Evolutionary conservation across 2,329 filamentous ascomycete genomes (phyloP), one percentile per base, ranked within the genome.

Genomic region (Xylaria sp.): DNA sequence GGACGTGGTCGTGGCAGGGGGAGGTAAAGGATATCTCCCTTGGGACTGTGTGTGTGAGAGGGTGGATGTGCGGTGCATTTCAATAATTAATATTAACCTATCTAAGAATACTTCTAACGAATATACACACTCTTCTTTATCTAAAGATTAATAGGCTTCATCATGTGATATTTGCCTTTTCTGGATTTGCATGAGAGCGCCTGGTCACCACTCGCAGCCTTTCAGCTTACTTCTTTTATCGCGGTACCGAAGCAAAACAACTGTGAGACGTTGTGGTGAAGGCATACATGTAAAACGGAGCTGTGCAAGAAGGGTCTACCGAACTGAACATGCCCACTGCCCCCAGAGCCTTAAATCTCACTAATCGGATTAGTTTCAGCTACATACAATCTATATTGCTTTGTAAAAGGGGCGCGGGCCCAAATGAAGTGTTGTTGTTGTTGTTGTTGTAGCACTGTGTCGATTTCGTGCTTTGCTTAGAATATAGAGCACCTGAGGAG

Each of bases 1-100:
- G 71, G 71, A 3, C 63, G 69, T 20, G 72, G 72, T 23, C 70
- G 72, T 25, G 72, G 73, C 25, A 65, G 73, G 67, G 70, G 72
- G 3, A 69, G 66, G 63, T 66, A 44, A 67, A 44, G 23, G 23
- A 51, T 2, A 23, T 28, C 41, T 37, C 34, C 4, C 34, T 37
- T 37, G 10, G 34, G 34, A 37, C 34, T 37, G 34, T 37, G 7
- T 37, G 34, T 37, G 34, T 37, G 34, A 28, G 28, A 28, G 3
- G 5, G 28, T 6, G 28, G 7, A 6, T 37, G 34, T 37, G 10
- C 10, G 10, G 34, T 37, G 10, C 34, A 37, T 37, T 37, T 10
- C 34, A 37, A 4, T 37, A 10, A 1, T 10, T 37, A 37, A 8
- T 37, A 37, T 37, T 10, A 37, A 10, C 34, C 34, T 37, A 37